Conservation (phyloP, 1,284 basidiomycete genomes). For the Apiotrichum mycotoxinovorans region DNA sequence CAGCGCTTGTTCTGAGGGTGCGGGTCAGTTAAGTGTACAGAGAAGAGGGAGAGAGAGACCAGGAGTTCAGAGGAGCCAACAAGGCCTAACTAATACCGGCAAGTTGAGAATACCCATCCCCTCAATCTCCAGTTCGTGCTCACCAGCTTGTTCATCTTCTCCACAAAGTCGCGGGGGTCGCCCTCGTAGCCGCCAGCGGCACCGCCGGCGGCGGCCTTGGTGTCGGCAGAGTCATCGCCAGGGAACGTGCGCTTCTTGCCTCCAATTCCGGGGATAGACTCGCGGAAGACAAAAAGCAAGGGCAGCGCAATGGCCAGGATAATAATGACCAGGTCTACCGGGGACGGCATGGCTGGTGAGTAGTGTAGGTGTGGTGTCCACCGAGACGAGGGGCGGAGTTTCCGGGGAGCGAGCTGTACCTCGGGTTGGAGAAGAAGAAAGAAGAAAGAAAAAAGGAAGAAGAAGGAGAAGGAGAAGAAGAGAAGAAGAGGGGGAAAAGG, state of each 20-base stretch:
- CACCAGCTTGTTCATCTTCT: constrained; percentile 84
- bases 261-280: constrained; percentile 46
- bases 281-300: constrained; percentile 42
- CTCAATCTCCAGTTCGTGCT: too few species aligned
- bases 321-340: constrained; percentile 42
- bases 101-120: too few species aligned
- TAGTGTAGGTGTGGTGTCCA: neutral
- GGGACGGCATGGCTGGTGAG: constrained; percentile 38
- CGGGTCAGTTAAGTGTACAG: too few species aligned
- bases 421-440: too few species aligned
- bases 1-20: constrained; percentile 77
- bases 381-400: too few species aligned
- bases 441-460: neutral
- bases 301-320: constrained; percentile 41
- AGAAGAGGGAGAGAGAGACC: too few species aligned
- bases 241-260: constrained; percentile 17
- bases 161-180: constrained; percentile 82
- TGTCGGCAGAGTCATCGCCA: constrained; percentile 5
- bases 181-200: constrained; percentile 53
- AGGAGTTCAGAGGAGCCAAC: too few species aligned
- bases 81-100: too few species aligned
- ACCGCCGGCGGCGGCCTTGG: neutral
- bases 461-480: neutral
- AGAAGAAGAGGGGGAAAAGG: neutral
- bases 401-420: too few species aligned